A percentile compares a stretch with the other conserved stretches of the same genome.
Conservation (phyloP, 1,139 yeast genomes). For the Suhomyces maxii region DNA sequence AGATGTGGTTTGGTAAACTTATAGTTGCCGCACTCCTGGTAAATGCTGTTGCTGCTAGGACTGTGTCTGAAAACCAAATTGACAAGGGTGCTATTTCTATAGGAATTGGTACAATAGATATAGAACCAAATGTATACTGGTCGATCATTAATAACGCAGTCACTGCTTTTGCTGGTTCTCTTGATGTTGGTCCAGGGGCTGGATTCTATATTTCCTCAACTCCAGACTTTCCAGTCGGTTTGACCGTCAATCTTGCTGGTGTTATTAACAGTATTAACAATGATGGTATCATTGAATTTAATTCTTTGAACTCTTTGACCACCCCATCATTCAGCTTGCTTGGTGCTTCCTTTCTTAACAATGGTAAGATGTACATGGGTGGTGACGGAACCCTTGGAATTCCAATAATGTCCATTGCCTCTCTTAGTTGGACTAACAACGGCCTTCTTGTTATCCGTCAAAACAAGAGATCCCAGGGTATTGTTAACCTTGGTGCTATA, state of each 20-base stretch:
- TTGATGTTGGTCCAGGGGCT: slow-evolving; percentile 13
- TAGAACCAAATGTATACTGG: slow-evolving; percentile 15
- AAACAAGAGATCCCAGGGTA: slow-evolving; percentile 10
- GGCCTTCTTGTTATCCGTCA: slow-evolving; percentile 15
- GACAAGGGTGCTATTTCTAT: slow-evolving; percentile 9
- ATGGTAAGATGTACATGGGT: slow-evolving; percentile 14
- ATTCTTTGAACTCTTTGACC: slow-evolving; percentile 11
- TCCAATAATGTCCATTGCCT: slow-evolving; percentile 13
- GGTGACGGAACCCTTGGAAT: slow-evolving; percentile 11
- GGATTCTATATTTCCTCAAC: slow-evolving; percentile 14
- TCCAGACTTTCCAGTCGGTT: slow-evolving; percentile 7
- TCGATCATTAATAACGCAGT: slow-evolving; percentile 16
- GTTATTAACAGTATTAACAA: slow-evolving; percentile 10
- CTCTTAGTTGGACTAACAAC: slow-evolving; percentile 14
- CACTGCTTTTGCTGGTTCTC: slow-evolving; percentile 12
- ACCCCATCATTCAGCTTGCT: slow-evolving; percentile 11
- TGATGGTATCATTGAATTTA: slow-evolving; percentile 14
- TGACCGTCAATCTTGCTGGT: slow-evolving; percentile 12
- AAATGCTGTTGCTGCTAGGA: background rate
- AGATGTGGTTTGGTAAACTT: slow-evolving; percentile 4
- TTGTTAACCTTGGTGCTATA: slow-evolving; percentile 11
- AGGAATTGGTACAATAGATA: slow-evolving; percentile 11
- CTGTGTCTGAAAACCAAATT: slow-evolving; percentile 7
- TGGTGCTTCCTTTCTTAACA: slow-evolving; percentile 13
- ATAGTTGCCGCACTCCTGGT: slow-evolving; percentile 1